Percentiles rank a stretch among this genome's conserved stretches.
Conservation (phyloP, 129 eudicot genomes). For the Pseudognaphalium luteoalbum region DNA sequence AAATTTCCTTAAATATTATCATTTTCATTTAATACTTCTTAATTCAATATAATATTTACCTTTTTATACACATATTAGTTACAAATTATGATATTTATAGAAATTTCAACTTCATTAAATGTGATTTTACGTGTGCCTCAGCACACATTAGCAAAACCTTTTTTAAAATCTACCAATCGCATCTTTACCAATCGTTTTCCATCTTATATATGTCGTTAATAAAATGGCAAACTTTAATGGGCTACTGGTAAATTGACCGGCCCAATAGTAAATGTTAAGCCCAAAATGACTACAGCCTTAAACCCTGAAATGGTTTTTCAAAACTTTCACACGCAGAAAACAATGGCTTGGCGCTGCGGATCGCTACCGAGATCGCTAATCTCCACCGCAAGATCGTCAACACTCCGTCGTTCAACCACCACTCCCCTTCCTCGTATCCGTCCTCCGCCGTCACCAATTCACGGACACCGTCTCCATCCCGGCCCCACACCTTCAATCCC, state of each 20-base stretch:
- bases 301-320: slow-evolving; percentile 27
- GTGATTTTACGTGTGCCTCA: too few species aligned
- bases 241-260: not conserved
- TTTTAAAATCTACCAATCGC: too few species aligned
- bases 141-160: too few species aligned
- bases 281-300: slow-evolving; percentile 1
- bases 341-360: slow-evolving; percentile 64
- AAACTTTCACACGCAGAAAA: not conserved
- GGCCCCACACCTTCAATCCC: slow-evolving; percentile 26
- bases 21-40: too few species aligned
- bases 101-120: too few species aligned
- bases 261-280: not conserved
- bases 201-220: too few species aligned
- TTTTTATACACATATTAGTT: too few species aligned
- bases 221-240: not conserved
- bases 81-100: too few species aligned
- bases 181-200: too few species aligned
- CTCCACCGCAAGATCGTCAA: slow-evolving; percentile 49
- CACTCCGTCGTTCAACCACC: slow-evolving; percentile 43
- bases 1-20: too few species aligned
- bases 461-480: slow-evolving; percentile 41
- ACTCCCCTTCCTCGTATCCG: slow-evolving; percentile 37
- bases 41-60: too few species aligned
- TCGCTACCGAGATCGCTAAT: slow-evolving; percentile 52
- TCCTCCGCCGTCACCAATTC: slow-evolving; percentile 32